A percentile compares a stretch with the other conserved stretches of the same genome.
These are phyloP conservation scores for Teunomyces stri DNA, from an alignment of 805 yeast species.

Conservation along the genomic window DNA sequence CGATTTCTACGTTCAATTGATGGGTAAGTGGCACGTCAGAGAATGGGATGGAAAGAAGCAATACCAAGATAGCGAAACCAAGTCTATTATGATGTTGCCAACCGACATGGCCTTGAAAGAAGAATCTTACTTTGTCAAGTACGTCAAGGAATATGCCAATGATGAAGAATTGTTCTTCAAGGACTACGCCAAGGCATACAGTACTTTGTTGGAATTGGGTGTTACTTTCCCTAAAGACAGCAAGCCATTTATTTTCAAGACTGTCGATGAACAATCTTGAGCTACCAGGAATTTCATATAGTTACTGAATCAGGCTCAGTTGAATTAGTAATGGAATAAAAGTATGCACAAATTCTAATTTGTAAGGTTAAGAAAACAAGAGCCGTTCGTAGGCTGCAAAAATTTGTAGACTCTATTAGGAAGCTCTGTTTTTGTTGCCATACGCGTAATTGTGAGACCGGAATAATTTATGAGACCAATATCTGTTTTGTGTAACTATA, in stretches of 20 bases:
- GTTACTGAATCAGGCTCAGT: neutral
- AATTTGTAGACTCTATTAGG: neutral
- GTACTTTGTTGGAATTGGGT: constrained; percentile 46
- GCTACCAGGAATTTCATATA: neutral
- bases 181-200: constrained; percentile 47
- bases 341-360: neutral
- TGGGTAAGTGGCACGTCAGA: constrained; percentile 53
- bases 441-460: no score
- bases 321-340: neutral
- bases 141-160: constrained; percentile 47
- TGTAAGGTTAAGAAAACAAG: no score
- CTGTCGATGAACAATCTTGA: constrained; percentile 68
- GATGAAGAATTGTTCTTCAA: constrained; percentile 49
- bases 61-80: constrained; percentile 39
- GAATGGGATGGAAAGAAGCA: constrained; percentile 43
- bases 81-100: constrained; percentile 54
- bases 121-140: constrained; percentile 44
- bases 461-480: neutral
- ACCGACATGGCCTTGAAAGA: constrained; percentile 53
- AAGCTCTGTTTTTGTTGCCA: neutral
- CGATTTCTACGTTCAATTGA: constrained; percentile 37
- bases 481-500: neutral
- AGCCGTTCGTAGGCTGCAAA: no score
- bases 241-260: constrained; percentile 51
- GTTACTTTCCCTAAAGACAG: constrained; percentile 49